These are phyloP conservation scores for Diaporthe citriasiana DNA, from an alignment of 2,329 filamentous ascomycete genomes.

Conservation along the genomic window DNA sequence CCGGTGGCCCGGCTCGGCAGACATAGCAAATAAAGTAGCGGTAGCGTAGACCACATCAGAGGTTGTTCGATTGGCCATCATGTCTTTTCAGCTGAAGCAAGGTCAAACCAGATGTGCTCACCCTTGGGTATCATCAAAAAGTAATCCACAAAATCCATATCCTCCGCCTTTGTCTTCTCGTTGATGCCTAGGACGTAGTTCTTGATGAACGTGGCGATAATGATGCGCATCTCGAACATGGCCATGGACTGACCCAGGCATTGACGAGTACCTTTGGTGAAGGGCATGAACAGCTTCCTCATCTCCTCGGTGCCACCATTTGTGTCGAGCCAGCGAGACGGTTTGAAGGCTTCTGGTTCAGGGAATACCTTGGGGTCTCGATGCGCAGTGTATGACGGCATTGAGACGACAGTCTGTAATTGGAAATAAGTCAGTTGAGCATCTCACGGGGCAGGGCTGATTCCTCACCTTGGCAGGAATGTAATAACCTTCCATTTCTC, in stretches of 20 bases:
- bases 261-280: slow-evolving; percentile 18
- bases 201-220: neutral
- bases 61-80: neutral
- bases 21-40: too few relatives aligned
- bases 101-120: slow-evolving; percentile 5
- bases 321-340: slow-evolving; percentile 10
- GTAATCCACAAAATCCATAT: slow-evolving; percentile 8
- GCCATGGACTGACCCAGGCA: slow-evolving; percentile 15
- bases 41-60: too few relatives aligned
- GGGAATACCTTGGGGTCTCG: neutral
- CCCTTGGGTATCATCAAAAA: slow-evolving; percentile 1
- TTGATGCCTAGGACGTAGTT: slow-evolving; percentile 1
- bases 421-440: neutral
- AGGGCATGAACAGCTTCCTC: slow-evolving; percentile 16
- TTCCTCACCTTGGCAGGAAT: neutral
- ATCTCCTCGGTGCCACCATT: slow-evolving; percentile 8
- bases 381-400: slow-evolving; percentile 6
- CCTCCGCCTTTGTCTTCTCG: neutral
- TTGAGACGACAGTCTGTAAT: slow-evolving; percentile 5
- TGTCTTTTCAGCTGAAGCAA: neutral
- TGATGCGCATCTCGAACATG: slow-evolving; percentile 14
- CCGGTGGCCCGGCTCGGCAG: too few relatives aligned
- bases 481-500: neutral
- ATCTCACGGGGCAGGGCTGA: neutral
- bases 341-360: slow-evolving; percentile 8